A percentile compares a stretch with the other conserved stretches of the same genome.
phyloP scores from a whole-genome alignment of 1,139 yeast species.

The Blastobotrys capitulatus region DNA sequence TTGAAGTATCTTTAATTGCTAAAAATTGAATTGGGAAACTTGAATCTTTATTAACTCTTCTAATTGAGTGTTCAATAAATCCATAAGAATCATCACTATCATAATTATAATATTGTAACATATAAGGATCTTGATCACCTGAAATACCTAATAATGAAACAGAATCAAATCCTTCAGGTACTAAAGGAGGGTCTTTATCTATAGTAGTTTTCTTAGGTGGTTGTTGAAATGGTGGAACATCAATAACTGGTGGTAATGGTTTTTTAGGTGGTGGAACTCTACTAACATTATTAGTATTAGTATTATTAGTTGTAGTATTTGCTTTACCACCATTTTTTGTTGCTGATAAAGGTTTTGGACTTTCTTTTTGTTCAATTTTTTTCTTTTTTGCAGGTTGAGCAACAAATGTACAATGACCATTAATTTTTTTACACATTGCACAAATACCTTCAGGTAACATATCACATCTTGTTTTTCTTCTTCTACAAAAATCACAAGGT shows the following conservation, averaged over 20 bases:
- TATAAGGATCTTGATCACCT: conserved; percentile 35
- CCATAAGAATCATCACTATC: conserved; percentile 23
- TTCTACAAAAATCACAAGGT: conserved; percentile 28
- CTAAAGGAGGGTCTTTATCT: conserved; percentile 22
- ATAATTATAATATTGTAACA: conserved; percentile 28
- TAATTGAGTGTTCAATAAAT: conserved; percentile 31
- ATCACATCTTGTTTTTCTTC: conserved; percentile 28
- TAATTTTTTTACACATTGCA: conserved; percentile 22
- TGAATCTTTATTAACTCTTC: conserved; percentile 25
- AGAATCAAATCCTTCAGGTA: conserved; percentile 26
- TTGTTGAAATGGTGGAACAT: conserved; percentile 23
- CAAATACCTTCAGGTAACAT: conserved; percentile 23
- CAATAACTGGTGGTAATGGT: conserved; percentile 12
- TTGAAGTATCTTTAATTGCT: conserved; percentile 22
- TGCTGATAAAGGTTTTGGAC: conserved; percentile 8
- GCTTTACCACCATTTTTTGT: background rate
- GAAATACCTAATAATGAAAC: conserved; percentile 31
- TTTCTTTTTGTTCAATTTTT: conserved; percentile 9
- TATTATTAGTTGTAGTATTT: background rate
- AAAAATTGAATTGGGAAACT: conserved; percentile 29
- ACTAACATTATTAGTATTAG: background rate
- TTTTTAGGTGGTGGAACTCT: conserved; percentile 2
- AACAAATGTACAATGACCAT: conserved; percentile 23
- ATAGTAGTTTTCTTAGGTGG: conserved; percentile 16
- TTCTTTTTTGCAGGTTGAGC: conserved; percentile 22